A percentile compares a stretch with the other conserved stretches of the same genome.
Conservation (phyloP, 768 basidiomycete genomes). For the Termitomyces sp. region DNA sequence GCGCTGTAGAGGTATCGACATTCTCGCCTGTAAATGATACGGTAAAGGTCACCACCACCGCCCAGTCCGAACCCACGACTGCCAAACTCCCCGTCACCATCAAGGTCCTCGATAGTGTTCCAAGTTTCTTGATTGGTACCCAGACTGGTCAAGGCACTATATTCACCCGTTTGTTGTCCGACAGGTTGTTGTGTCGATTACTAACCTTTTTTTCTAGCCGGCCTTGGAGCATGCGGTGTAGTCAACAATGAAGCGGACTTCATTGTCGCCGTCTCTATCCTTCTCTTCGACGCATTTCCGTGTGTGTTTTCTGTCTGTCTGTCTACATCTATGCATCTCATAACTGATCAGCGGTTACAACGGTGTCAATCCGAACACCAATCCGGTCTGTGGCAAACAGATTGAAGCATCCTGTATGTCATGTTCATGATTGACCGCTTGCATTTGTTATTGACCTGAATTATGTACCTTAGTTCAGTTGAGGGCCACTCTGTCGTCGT, state of each 20-base stretch:
- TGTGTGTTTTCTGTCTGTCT: constrained; percentile 28
- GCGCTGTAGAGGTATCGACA: constrained; percentile 19
- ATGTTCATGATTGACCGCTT: not conserved
- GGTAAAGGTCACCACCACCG: not conserved
- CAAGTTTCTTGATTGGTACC: constrained; percentile 39
- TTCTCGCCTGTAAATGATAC: constrained; percentile 2
- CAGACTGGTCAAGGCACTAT: constrained; percentile 50
- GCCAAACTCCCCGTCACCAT: not conserved
- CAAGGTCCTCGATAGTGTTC: constrained; percentile 11
- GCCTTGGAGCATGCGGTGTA: constrained; percentile 63
- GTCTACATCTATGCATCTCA: not conserved
- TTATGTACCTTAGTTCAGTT: constrained; percentile 28
- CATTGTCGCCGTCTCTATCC: constrained; percentile 53
- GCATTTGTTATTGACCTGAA: not conserved
- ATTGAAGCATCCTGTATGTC: constrained; percentile 44
- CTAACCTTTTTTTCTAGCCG: constrained; percentile 28
- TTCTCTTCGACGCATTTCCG: constrained; percentile 56
- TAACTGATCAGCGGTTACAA: constrained; percentile 39
- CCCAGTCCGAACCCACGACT: not conserved
- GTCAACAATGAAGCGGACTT: constrained; percentile 21
- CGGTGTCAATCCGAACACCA: constrained; percentile 61
- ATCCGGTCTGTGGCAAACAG: constrained; percentile 61
- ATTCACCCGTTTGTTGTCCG: not conserved
- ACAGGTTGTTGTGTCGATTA: too few relatives aligned
- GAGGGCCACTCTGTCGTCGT: constrained; percentile 43